Evolutionary conservation across 768 basidiomycete genomes (phyloP).

Genomic region (Calvatia gigantea): DNA sequence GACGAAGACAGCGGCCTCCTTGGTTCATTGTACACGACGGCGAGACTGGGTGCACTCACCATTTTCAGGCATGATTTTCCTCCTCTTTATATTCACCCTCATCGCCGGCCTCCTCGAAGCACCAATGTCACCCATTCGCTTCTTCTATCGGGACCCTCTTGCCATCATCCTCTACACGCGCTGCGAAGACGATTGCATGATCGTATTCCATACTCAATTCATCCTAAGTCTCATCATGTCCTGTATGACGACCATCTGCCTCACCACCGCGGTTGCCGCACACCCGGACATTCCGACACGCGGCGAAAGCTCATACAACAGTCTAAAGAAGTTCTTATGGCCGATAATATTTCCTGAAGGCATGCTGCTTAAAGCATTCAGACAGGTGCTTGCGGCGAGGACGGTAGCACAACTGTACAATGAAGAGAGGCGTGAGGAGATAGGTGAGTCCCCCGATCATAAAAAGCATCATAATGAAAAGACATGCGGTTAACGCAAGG

Average conservation of each 20-base stretch:
- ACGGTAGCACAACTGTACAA: slow-evolving; percentile 9
- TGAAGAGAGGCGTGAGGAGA: slow-evolving; percentile 10
- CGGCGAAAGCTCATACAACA: slow-evolving; percentile 5
- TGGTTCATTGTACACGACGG: background rate
- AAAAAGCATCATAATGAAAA: background rate
- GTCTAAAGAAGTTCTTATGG: slow-evolving; percentile 12
- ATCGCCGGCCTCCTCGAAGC: slow-evolving; percentile 9
- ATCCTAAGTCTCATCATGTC: slow-evolving; percentile 9
- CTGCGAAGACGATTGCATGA: slow-evolving; percentile 11
- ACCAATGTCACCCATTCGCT: slow-evolving; percentile 10
- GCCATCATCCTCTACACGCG: slow-evolving; percentile 12
- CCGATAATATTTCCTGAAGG: slow-evolving; percentile 9
- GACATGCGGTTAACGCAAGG: slow-evolving; percentile 2
- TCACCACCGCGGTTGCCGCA: slow-evolving; percentile 11
- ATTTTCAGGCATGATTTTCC: slow-evolving; percentile 9
- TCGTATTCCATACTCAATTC: slow-evolving; percentile 12
- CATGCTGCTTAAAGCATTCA: slow-evolving; percentile 12
- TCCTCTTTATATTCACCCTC: slow-evolving; percentile 9
- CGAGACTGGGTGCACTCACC: background rate
- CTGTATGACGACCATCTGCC: slow-evolving; percentile 13
- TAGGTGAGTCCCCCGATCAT: slow-evolving; percentile 1
- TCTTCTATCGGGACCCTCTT: slow-evolving; percentile 11
- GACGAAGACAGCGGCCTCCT: background rate
- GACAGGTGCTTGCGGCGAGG: slow-evolving; percentile 12
- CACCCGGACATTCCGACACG: slow-evolving; percentile 10